Evolutionary conservation across 306 rosid species (phyloP).

Genomic region (Quercus mongolica): DNA sequence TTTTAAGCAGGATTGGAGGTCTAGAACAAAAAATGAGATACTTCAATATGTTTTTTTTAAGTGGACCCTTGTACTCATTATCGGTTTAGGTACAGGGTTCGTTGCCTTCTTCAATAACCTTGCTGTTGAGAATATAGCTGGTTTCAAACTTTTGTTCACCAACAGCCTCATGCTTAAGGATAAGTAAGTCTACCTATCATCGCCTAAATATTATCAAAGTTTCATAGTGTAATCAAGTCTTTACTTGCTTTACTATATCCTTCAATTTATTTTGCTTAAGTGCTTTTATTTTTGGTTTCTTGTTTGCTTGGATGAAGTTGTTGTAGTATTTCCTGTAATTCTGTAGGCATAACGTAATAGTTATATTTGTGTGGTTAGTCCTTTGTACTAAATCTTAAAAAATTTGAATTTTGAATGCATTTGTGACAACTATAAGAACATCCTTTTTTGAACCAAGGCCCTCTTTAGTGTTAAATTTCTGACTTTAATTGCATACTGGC

Average conservation of each 20-base stretch:
- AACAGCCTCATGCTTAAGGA: constrained; percentile 48
- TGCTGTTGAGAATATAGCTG: constrained; percentile 82
- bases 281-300: background rate
- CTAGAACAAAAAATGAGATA: constrained; percentile 49
- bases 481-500: background rate
- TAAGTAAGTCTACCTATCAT: constrained; percentile 35
- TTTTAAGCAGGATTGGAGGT: constrained; percentile 78
- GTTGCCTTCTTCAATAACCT: constrained; percentile 69
- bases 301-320: background rate
- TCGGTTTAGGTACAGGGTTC: constrained; percentile 69
- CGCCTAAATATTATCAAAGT: background rate
- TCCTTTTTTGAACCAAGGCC: background rate
- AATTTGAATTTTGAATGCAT: background rate
- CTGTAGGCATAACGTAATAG: background rate
- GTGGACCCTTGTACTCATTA: constrained; percentile 70
- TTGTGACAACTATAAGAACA: background rate
- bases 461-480: background rate
- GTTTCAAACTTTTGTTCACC: constrained; percentile 62
- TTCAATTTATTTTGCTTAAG: background rate
- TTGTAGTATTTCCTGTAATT: background rate
- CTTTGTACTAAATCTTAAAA: background rate
- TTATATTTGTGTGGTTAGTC: constrained; percentile 5
- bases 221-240: background rate
- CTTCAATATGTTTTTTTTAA: constrained; percentile 54
- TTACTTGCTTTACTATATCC: background rate